phyloP scores from a whole-genome alignment of 176 grass and related monocot species.

The Canna indica region DNA sequence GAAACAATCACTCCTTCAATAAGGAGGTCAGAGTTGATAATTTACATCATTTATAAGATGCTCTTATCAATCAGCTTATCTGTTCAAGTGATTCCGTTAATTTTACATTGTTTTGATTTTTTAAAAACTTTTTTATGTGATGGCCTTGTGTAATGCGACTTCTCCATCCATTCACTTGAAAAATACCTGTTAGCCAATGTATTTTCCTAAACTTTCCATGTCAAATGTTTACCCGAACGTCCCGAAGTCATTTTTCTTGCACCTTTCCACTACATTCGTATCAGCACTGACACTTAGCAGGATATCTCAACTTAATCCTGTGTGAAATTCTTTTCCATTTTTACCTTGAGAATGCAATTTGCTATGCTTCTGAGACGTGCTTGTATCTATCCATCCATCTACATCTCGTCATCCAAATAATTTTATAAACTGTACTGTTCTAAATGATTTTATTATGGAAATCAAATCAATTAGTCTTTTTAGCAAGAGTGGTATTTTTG shows the following conservation, averaged over 20 bases:
- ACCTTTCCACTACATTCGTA: not conserved
- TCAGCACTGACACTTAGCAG: not conserved
- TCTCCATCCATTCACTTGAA: not conserved
- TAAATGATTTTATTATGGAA: not conserved
- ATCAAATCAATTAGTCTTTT: not conserved
- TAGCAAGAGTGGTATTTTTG: not conserved
- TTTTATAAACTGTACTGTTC: not conserved
- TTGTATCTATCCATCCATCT: not conserved
- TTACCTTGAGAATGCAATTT: not conserved
- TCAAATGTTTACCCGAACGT: not conserved
- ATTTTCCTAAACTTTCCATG: not conserved
- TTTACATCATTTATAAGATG: not conserved
- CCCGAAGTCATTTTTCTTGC: not conserved
- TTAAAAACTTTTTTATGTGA: not conserved
- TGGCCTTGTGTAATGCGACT: not conserved
- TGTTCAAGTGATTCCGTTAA: not conserved
- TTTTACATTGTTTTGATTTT: not conserved
- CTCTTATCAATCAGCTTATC: not conserved
- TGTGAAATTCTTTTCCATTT: not conserved
- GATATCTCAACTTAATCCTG: not conserved
- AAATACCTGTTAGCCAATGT: not conserved
- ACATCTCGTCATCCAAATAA: not conserved
- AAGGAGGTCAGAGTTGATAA: conserved; percentile 39
- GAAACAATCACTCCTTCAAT: conserved; percentile 31
- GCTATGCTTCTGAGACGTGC: not conserved